Percentiles rank a stretch among this genome's conserved stretches.
Conservation (phyloP, 768 basidiomycete genomes). For the Mycena epipterygia region DNA sequence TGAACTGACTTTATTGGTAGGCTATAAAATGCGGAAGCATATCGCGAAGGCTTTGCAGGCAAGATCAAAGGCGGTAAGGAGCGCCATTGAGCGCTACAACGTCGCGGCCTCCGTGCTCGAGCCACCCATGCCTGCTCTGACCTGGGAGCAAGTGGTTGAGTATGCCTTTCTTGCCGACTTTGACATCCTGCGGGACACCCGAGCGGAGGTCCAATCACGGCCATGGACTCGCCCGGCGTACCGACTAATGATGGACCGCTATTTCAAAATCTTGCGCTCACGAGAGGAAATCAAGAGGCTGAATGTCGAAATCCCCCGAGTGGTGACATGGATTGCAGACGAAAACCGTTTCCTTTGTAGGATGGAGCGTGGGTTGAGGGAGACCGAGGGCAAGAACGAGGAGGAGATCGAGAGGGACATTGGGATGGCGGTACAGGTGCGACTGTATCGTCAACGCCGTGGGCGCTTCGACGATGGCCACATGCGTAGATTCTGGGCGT, state of each 20-base stretch:
- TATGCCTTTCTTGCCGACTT: neutral
- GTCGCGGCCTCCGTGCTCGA: slow-evolving; percentile 9
- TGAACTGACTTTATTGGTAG: neutral
- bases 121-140: neutral
- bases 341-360: slow-evolving; percentile 15
- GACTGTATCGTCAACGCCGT: slow-evolving; percentile 6
- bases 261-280: slow-evolving; percentile 34
- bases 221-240: neutral
- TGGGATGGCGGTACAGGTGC: neutral
- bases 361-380: neutral
- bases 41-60: slow-evolving; percentile 36
- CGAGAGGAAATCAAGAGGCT: slow-evolving; percentile 39
- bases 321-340: slow-evolving; percentile 37
- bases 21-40: slow-evolving; percentile 36
- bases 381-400: too few relatives aligned
- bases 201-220: neutral
- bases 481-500: too few relatives aligned
- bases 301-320: slow-evolving; percentile 38
- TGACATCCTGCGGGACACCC: neutral
- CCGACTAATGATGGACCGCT: slow-evolving; percentile 3
- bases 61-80: slow-evolving; percentile 34
- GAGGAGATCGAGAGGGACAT: neutral
- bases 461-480: too few relatives aligned
- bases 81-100: slow-evolving; percentile 36
- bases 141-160: neutral